Evolutionary conservation across 2,329 filamentous ascomycete species (phyloP).

Genomic region (Aspergillus sp.): DNA sequence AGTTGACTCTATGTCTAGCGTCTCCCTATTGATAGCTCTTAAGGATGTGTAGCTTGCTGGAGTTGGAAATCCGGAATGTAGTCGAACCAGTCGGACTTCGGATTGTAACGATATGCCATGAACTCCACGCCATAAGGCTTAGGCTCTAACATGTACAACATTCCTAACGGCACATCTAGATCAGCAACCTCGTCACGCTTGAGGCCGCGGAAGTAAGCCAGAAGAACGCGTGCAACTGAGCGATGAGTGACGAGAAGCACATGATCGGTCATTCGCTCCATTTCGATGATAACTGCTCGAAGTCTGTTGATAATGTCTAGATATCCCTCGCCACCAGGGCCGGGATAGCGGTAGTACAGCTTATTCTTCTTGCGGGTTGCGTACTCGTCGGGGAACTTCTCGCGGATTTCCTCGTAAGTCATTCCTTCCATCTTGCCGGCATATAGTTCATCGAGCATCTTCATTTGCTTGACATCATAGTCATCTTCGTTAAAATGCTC

Average conservation of each 20-base stretch:
- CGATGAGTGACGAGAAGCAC: constrained; percentile 90
- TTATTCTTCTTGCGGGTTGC: constrained; percentile 78
- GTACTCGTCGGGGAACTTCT: constrained; percentile 79
- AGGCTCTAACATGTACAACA: constrained; percentile 92
- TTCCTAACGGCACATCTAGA: constrained; percentile 88
- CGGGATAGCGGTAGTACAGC: constrained; percentile 93
- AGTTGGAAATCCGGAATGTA: constrained; percentile 82
- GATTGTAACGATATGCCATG: constrained; percentile 90
- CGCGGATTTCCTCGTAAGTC: constrained; percentile 86
- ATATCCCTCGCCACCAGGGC: constrained; percentile 93
- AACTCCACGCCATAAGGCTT: constrained; percentile 98
- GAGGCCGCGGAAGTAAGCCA: constrained; percentile 95
- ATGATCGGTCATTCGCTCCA: constrained; percentile 96
- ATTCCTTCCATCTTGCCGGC: constrained; percentile 90
- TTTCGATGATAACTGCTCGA: constrained; percentile 91
- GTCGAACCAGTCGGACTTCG: constrained; percentile 75
- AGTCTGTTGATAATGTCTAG: constrained; percentile 95
- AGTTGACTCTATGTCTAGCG: constrained; percentile 1
- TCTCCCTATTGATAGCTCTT: constrained; percentile 1
- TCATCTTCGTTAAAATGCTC: constrained; percentile 93
- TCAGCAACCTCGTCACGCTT: constrained; percentile 90
- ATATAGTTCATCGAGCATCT: constrained; percentile 96
- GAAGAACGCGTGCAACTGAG: constrained; percentile 84
- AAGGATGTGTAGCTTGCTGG: constrained; percentile 40
- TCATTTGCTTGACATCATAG: constrained; percentile 95